Base-by-base conservation (phyloP, 78 protist genomes). In the Dictyostelium intermedium region DNA sequence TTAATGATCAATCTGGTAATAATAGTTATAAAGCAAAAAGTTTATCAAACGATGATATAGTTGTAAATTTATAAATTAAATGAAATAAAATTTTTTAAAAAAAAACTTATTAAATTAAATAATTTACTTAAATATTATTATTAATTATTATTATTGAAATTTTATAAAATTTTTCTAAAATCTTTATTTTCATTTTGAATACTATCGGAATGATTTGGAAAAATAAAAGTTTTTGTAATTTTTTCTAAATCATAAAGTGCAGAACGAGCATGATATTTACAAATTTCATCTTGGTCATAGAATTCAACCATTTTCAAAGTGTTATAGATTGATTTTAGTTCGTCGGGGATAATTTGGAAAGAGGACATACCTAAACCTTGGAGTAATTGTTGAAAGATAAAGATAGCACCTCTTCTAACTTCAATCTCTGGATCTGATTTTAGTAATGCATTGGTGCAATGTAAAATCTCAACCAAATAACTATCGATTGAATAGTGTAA, bases 331-430 rank as follows among this genome's bases (percentile, higher is more conserved):
- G 56, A 9, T 20, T 39, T 30, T 9, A 92, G 78, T 50, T 92
- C 60, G 5, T 25, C 20, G 1, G 96, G 92, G 2, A 92, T 92
- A 3, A 84, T 30, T 35, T 53, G 20, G 35, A 92, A 92, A 25
- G 92, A 78, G 34, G 80, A 78, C 82, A 53, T 16, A 11, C 96
- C 96, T 2, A 92, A 20, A 50, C 96, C 96, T 74, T 82, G 50
- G 8, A 92, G 74, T 30, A 92, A 50, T 14, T 84, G 79, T 50
- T 47, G 69, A 14, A 82, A 35, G 25, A 82, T 84, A 66, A 84
- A 92, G 9, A 92, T 86, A 11, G 92, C 91, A 77, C 92, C 91
- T 61, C 96, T 72, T 56, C 96, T 39, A n/a, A 92, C 86, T 23
- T 92, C 96, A 7, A 53, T 35, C 8, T 84, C 92, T 1, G 41